Base-by-base conservation (phyloP, 2,329 filamentous ascomycete species). In the Achaetomium macrosporum region DNA sequence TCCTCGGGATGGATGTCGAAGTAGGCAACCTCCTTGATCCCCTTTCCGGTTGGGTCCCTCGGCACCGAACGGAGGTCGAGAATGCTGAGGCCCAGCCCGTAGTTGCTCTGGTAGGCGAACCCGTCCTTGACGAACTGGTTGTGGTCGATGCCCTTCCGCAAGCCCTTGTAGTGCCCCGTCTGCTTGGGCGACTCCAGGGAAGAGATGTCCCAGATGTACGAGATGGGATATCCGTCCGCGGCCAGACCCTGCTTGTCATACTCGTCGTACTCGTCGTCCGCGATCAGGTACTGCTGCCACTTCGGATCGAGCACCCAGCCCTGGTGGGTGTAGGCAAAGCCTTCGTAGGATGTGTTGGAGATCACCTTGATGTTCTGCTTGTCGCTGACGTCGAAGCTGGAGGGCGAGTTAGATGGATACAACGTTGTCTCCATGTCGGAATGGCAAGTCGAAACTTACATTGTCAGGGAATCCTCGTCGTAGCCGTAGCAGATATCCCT, bases 301-400 rank as follows among this genome's bases (percentile, higher is more conserved):
- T 70, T 63, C 11, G 66, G 62, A 59, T 77, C 70, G 47, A 76
- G 69, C 9, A 81, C 69, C 68, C 73, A 76, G 49, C 78, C 79
- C 61, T 82, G 79, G 63, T 82, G 79, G 2, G 77, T 79, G 68
- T 80, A 81, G 15, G 71, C 64, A n/a, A 75, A 76, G 39, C 79
- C 78, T n/a, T 75, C 71, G 63, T 82, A 82, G 0, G 72, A 73
- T 2, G 76, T 80, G 53, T 70, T 71, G 46, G 77, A 80, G 57
- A 82, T 72, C 55, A 79, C 69, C 17, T 64, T 70, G 50, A 69
- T 63, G 47, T 65, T 65, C 29, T 69, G 66, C 67, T 78, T 78
- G 65, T 78, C 66, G 17, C 73, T 77, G 8, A 79, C 72, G 48
- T 80, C 76, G 62, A 74, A 77, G 57, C 67, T 69, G 36, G 1